phyloP scores from a whole-genome alignment of 2,329 filamentous ascomycete genomes.

The Diplocarpon rosae region DNA sequence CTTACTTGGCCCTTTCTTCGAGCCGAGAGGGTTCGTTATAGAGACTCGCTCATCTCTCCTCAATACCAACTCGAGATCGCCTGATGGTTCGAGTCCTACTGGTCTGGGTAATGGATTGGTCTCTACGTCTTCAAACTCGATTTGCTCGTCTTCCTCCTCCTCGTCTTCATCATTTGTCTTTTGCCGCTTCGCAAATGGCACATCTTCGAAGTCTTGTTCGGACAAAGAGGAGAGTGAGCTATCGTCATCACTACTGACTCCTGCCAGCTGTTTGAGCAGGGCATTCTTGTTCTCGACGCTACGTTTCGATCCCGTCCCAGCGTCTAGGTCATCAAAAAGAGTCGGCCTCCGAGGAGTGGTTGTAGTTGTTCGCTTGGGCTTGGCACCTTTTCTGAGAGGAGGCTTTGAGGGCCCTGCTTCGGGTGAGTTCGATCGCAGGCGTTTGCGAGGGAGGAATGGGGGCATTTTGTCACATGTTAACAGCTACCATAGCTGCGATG shows the following conservation, averaged over 20 bases:
- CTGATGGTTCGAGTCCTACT: conserved; percentile 40
- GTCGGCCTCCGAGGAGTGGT: conserved; percentile 40
- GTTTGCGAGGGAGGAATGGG: conserved; percentile 57
- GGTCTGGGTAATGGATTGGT: conserved; percentile 27
- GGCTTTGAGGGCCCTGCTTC: conserved; percentile 19
- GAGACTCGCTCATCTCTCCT: conserved; percentile 47
- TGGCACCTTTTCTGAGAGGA: conserved; percentile 19
- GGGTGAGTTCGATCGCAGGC: conserved; percentile 40
- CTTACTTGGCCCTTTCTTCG: conserved; percentile 78
- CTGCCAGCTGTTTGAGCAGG: conserved; percentile 32
- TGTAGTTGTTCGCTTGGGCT: conserved; percentile 15
- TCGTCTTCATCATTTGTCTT: conserved; percentile 31
- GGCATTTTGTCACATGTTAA: conserved; percentile 41
- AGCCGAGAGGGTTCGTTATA: conserved; percentile 47
- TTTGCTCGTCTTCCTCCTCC: conserved; percentile 42
- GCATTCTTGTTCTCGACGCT: conserved; percentile 34
- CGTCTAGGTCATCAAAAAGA: conserved; percentile 51
- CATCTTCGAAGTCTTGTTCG: conserved; percentile 46
- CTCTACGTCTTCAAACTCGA: conserved; percentile 51
- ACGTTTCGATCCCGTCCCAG: conserved; percentile 25
- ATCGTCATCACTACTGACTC: conserved; percentile 33
- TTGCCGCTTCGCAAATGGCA: conserved; percentile 32
- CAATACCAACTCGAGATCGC: conserved; percentile 66
- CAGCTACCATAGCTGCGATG: not conserved
- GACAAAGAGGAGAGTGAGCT: conserved; percentile 25